Base-by-base conservation (phyloP, 73 alveolate species). In the Paraurostyla sp. region DNA sequence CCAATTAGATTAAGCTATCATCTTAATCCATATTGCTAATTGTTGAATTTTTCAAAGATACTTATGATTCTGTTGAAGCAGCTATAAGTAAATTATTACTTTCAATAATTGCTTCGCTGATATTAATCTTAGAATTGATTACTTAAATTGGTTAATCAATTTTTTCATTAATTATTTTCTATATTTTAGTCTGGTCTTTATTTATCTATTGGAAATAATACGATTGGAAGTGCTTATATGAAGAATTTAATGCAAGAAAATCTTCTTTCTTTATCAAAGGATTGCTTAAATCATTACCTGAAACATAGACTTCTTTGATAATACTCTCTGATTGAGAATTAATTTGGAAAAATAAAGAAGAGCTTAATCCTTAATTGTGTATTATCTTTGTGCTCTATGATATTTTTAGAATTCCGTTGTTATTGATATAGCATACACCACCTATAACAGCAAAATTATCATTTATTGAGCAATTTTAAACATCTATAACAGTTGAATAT, bases 361-460 rank as follows among this genome's bases (percentile, higher is more conserved):
- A 25, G 41, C 60, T 81, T 42, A 81, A 50, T 16, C 83, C 91
- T 25, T 41, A 20, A 43, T 83, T 83, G 59, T 22, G 62, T 1
- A 22, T 0, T 1, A 83, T 49, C n/a, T 50, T 45, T 42, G 78
- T 16, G 25, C 46, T 49, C 20, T 83, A 4, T 2, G 33, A 23
- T 9, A 83, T 63, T 83, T n/a, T 50, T 35, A 83, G 16, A 4
- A 38, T 33, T 11, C 92, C 92, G 48, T 83, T 60, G 65, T 83
- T 83, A 45, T 83, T 65, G 22, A 83, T 56, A 63, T 83, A 83
- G 41, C 78, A 85, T 0, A 83, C 92, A 0, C 92, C 92, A 2
- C 92, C 92, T 0, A 41, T 40, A 1, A 65, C 57, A 7, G 92
- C 92, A 45, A 62, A 83, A 32, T 83, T 83, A 22, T 83, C 75